These are phyloP conservation scores for Tricholoma terreum DNA, from an alignment of 768 basidiomycete species.

Conservation along the genomic window DNA sequence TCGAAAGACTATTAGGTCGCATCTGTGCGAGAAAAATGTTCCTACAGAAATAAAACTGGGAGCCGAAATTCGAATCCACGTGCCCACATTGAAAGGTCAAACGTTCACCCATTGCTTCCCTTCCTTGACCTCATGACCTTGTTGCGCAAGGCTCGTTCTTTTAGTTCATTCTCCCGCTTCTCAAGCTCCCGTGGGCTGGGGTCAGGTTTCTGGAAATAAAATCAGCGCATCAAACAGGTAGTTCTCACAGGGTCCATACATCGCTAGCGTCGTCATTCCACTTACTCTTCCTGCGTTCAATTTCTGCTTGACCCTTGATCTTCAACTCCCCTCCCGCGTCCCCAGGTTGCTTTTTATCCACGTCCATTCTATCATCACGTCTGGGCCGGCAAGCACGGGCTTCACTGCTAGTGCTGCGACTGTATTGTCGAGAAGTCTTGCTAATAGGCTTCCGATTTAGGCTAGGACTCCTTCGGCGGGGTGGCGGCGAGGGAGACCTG, in stretches of 20 bases:
- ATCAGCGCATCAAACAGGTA: slow-evolving; percentile 1
- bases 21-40: slow-evolving; percentile 13
- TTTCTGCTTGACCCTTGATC: slow-evolving; percentile 71
- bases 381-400: slow-evolving; percentile 12
- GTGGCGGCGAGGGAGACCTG: slow-evolving; percentile 30
- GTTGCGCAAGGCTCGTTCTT: slow-evolving; percentile 78
- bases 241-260: slow-evolving; percentile 18
- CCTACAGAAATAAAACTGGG: slow-evolving; percentile 3
- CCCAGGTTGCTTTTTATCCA: slow-evolving; percentile 24
- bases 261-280: slow-evolving; percentile 42
- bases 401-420: slow-evolving; percentile 31
- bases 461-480: slow-evolving; percentile 30
- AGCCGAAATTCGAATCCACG: slow-evolving; percentile 8
- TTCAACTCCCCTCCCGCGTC: slow-evolving; percentile 51
- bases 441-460: slow-evolving; percentile 15
- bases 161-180: slow-evolving; percentile 73
- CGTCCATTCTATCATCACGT: slow-evolving; percentile 32
- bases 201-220: slow-evolving; percentile 17
- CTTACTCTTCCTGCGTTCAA: slow-evolving; percentile 50
- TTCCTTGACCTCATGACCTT: slow-evolving; percentile 77
- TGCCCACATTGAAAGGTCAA: slow-evolving; percentile 4
- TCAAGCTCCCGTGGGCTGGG: slow-evolving; percentile 48
- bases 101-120: slow-evolving; percentile 23
- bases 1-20: not conserved
- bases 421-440: slow-evolving; percentile 10